A percentile compares a stretch with the other conserved stretches of the same genome.
Conservation (phyloP, 371 early-diverging fungal genomes). For the Choanephora cucurbitarum region DNA sequence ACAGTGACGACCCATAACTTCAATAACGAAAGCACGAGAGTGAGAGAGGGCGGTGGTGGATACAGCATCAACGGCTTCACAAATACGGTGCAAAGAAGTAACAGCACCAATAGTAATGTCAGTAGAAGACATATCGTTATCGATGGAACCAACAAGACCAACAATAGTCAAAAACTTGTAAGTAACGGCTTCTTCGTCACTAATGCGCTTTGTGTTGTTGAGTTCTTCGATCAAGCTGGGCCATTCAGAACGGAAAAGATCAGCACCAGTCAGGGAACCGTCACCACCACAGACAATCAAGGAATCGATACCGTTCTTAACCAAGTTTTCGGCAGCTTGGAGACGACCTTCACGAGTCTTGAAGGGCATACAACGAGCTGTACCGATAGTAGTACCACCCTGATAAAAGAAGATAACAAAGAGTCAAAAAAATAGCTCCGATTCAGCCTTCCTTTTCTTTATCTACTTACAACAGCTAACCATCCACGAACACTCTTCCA, state of each 20-base stretch:
- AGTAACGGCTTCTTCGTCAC: conserved; percentile 56
- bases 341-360: conserved; percentile 88
- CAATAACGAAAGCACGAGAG: conserved; percentile 97
- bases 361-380: conserved; percentile 93
- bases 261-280: conserved; percentile 98
- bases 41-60: conserved; percentile 96
- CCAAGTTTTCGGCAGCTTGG: conserved; percentile 85
- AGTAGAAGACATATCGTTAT: conserved; percentile 97
- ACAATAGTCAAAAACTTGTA: conserved; percentile 86
- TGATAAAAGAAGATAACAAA: conserved; percentile 22
- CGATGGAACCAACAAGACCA: conserved; percentile 96
- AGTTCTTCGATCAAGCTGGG: conserved; percentile 79
- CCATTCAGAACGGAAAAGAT: conserved; percentile 94
- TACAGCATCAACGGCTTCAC: conserved; percentile 95
- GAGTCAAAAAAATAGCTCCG: background rate
- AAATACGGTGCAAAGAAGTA: conserved; percentile 96
- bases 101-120: conserved; percentile 98
- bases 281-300: conserved; percentile 99
- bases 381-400: conserved; percentile 99
- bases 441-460: background rate
- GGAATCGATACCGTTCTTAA: conserved; percentile 92
- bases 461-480: conserved; percentile 63
- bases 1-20: conserved; percentile 99
- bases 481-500: conserved; percentile 94
- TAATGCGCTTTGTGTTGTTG: conserved; percentile 57